Evolutionary conservation across 352 stramenopile genomes (phyloP), one percentile per base, ranked within the genome.

Genomic region (Phytophthora macrochlamydospora): DNA sequence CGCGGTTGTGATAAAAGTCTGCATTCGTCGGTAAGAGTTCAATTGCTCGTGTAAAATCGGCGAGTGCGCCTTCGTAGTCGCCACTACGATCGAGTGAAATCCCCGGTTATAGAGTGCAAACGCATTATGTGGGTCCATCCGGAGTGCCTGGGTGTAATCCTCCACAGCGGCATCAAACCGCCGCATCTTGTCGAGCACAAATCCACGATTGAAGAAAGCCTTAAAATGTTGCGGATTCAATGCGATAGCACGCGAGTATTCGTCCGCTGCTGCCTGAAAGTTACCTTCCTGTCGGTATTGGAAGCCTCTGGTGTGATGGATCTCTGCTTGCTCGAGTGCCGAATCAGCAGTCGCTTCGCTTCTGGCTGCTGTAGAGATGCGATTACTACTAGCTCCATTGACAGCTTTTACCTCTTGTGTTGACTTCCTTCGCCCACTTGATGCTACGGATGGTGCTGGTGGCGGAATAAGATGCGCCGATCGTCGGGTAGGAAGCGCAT

Each of bases 171-270:
- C 65, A 51, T 95, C 81, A 62, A 97, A 94, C 4, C 73, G 69
- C 1, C 81, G 71, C 56, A 96, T 72, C 56, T 94, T 96, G 70
- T 97, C 87, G 53, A 69, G 91, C 2, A 89, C 86, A 56, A 97
- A 97, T 1, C 83, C 91, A 33, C 91, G 87, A 53, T 97, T 97
- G 65, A 96, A 97, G 51, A 83, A 81, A 40, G 90, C 86, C 62
- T 96, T 97, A 67, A 97, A 97, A 56, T 97, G 91, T 0, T 62
- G 48, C 30, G 79, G 85, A 42, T 96, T 85, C 7, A 94, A 61
- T 18, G 72, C 61, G 37, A 97, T 88, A 12, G 90, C 90, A 43
- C 73, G 71, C 7, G 85, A 86, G 56, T 97, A 97, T 51, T 93
- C 89, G 18, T 78, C 64, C 2, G 92, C 85, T 18, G 91, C 91